Conservation (phyloP, 1,139 yeast species). For the Yamadazyma diddensiae region DNA sequence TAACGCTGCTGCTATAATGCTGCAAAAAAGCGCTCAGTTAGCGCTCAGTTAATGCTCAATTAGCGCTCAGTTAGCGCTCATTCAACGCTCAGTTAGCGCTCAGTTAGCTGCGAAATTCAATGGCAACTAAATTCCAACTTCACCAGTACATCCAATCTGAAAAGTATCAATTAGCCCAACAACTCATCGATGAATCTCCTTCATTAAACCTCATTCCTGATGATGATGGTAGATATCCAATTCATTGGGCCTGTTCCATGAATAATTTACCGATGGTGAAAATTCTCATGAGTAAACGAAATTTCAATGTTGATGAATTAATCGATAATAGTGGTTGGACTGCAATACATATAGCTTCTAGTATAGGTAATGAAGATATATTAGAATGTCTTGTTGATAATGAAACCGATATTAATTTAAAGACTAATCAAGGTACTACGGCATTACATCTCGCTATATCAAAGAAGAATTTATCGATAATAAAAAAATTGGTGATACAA, state of each 20-base stretch:
- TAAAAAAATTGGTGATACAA: slow-evolving; percentile 45
- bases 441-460: slow-evolving; percentile 74
- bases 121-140: slow-evolving; percentile 35
- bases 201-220: slow-evolving; percentile 48
- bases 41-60: no score
- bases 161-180: slow-evolving; percentile 46
- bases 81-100: no score
- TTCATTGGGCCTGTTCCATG: slow-evolving; percentile 87
- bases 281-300: slow-evolving; percentile 12
- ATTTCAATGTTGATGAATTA: slow-evolving; percentile 62
- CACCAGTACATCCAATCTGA: slow-evolving; percentile 63
- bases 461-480: slow-evolving; percentile 57
- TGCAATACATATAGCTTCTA: slow-evolving; percentile 76
- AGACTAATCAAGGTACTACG: slow-evolving; percentile 70
- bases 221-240: slow-evolving; percentile 74
- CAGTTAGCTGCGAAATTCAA: slow-evolving; percentile 2
- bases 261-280: slow-evolving; percentile 53
- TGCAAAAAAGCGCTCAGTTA: no score
- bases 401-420: slow-evolving; percentile 39
- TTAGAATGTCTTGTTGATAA: slow-evolving; percentile 35
- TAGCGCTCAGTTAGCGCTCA: no score
- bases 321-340: slow-evolving; percentile 85
- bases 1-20: no score
- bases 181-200: slow-evolving; percentile 49
- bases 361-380: slow-evolving; percentile 64